These are phyloP conservation scores for Volvox africanus DNA, from an alignment of 139 green algal species.

Conservation along the genomic window DNA sequence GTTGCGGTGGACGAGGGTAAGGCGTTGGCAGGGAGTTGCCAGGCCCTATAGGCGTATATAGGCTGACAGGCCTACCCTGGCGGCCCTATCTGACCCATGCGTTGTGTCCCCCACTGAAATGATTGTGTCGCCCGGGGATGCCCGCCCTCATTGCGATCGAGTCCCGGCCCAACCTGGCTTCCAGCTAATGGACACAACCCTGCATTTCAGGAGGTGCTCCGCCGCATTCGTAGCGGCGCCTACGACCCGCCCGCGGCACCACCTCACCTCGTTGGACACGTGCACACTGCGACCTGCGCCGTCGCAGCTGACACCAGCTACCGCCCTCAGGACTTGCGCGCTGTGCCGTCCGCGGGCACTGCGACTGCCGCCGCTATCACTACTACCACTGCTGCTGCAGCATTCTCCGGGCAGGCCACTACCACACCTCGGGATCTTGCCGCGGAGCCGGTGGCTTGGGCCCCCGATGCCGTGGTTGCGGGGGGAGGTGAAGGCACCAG, in stretches of 20 bases:
- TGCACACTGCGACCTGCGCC: slow-evolving; percentile 54
- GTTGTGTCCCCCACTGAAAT: too few species aligned
- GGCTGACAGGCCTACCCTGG: too few species aligned
- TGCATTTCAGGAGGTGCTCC: slow-evolving; percentile 37
- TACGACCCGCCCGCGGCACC: slow-evolving; percentile 5
- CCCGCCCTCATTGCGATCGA: too few species aligned
- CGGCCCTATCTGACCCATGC: too few species aligned
- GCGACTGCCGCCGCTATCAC: neutral
- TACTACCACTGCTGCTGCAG: neutral
- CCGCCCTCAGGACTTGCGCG: slow-evolving; percentile 78
- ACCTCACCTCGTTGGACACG: slow-evolving; percentile 55
- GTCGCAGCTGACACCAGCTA: slow-evolving; percentile 71
- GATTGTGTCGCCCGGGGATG: too few species aligned
- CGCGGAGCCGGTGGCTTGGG: neutral
- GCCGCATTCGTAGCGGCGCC: slow-evolving; percentile 39
- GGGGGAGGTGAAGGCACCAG: neutral
- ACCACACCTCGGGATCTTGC: too few species aligned
- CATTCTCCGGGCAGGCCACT: too few species aligned
- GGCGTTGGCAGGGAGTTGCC: too few species aligned
- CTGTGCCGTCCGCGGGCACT: neutral
- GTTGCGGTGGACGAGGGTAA: too few species aligned
- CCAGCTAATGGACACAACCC: too few species aligned
- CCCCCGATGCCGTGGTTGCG: neutral
- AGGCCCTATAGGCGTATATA: too few species aligned
- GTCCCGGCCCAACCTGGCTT: too few species aligned